Evolutionary conservation across 2,329 filamentous ascomycete genomes (phyloP), one percentile per base, ranked within the genome.

Genomic region (Lasiodiplodia theobromae): DNA sequence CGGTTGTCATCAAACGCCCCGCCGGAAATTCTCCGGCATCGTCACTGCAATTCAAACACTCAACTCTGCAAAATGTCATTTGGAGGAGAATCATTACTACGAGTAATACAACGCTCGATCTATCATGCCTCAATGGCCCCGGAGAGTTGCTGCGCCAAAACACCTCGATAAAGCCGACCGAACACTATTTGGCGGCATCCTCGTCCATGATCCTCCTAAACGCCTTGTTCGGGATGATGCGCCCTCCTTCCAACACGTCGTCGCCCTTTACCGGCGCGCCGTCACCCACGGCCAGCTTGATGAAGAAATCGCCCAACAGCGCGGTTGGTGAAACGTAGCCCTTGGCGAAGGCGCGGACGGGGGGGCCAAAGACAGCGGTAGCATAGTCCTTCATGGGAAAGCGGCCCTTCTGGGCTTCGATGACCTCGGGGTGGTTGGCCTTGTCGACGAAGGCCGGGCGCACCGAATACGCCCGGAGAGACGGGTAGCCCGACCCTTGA

Each of bases 371-470:
- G 67, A n/a, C 56, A 2, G 16, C 25, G 28, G n/a, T 6, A 8
- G n/a, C 5, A 6, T 37, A 69, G 69, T 75, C 66, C 71, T 75
- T 63, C 71, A 77, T 2, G 72, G 66, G n/a, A 74, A 75, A n/a
- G 71, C 62, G 14, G 78, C 74, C 10, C 79, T 71, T 68, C 73
- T 81, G 60, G 10, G n/a, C 44, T 2, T 74, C 69, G 40, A 80
- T 74, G 44, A 85, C 81, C 72, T 81, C 80, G 21, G 77, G 71
- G 70, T 85, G 82, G 1, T 73, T 63, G 2, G 71, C 71, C 68
- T 73, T 73, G 58, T 93, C 91, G 12, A 93, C 86, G 8, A 80
- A 85, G 0, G 75, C 87, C 0, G 91, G 89, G 0, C 91, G 84
- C 7, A 89, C 80, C 12, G 85, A 87, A 72, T 86, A 86, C 1